Conservation (phyloP, 306 rosid species). For the Malus asiatica region DNA sequence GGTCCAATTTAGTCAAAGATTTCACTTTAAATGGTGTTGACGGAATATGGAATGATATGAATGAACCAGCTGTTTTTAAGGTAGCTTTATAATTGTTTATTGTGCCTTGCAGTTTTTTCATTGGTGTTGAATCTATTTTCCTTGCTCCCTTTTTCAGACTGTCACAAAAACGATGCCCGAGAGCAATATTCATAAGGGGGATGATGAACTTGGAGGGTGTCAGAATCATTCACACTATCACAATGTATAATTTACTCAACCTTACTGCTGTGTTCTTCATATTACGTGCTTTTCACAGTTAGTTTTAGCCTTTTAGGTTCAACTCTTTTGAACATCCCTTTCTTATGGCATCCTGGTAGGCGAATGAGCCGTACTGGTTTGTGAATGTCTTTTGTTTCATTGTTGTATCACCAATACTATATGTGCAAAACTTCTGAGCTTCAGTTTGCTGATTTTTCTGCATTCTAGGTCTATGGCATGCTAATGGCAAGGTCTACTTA, state of each 20-base stretch:
- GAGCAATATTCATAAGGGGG: slow-evolving; percentile 82
- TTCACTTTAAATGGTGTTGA: slow-evolving; percentile 73
- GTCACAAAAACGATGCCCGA: slow-evolving; percentile 92
- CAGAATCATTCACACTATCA: slow-evolving; percentile 86
- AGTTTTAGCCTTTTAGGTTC: slow-evolving; percentile 2
- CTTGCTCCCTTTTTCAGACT: slow-evolving; percentile 25
- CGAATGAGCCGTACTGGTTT: slow-evolving; percentile 5
- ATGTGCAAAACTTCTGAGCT: neutral
- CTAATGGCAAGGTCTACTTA: slow-evolving; percentile 88
- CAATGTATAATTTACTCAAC: slow-evolving; percentile 49
- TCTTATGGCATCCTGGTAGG: slow-evolving; percentile 9
- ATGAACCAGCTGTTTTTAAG: slow-evolving; percentile 87
- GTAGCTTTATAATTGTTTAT: slow-evolving; percentile 24
- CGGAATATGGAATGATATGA: slow-evolving; percentile 99
- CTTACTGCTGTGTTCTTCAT: slow-evolving; percentile 9
- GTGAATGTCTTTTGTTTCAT: slow-evolving; percentile 7
- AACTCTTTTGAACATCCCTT: neutral
- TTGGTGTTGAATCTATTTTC: neutral
- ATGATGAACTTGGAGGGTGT: slow-evolving; percentile 80
- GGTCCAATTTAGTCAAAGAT: slow-evolving; percentile 82
- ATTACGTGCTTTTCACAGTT: neutral
- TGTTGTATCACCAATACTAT: neutral
- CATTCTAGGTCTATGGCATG: slow-evolving; percentile 69
- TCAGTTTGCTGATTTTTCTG: slow-evolving; percentile 16
- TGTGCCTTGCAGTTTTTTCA: neutral